Evolutionary conservation across 108 stramenopile species (phyloP).

Genomic region (Schizochytrium sp.): DNA sequence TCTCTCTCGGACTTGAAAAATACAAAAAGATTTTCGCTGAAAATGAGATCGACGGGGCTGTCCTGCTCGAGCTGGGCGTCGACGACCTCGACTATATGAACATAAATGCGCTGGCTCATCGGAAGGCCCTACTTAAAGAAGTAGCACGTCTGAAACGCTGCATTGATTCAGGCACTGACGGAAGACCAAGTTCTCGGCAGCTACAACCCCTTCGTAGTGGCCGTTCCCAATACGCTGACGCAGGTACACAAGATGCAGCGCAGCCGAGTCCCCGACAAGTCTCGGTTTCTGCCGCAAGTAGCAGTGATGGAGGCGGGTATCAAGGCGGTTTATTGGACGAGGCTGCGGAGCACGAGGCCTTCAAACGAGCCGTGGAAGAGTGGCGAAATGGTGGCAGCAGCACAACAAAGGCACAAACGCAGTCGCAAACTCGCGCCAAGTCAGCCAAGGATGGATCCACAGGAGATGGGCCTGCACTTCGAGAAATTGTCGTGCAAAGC

Average conservation of each 20-base stretch:
- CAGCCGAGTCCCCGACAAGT: not conserved
- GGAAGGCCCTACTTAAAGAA: not conserved
- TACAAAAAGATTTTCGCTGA: not conserved
- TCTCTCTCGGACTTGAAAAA: not conserved
- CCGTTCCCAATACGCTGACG: not conserved
- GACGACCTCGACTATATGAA: slow-evolving; percentile 7
- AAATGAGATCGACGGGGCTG: not conserved
- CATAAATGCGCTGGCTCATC: not conserved
- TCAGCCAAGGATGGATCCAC: not conserved
- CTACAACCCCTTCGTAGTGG: not conserved
- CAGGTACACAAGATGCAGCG: not conserved
- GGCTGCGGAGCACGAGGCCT: not conserved
- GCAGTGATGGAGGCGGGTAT: not conserved
- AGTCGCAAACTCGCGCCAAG: not conserved
- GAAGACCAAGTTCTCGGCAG: not conserved
- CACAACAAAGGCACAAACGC: not conserved
- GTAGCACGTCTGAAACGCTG: not conserved
- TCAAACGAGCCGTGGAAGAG: not conserved
- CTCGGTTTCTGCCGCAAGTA: not conserved
- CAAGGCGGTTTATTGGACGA: not conserved
- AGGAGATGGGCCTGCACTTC: not conserved
- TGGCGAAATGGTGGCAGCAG: not conserved
- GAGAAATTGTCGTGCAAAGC: not conserved
- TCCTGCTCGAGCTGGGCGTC: not conserved
- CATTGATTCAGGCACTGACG: not conserved